A percentile compares a stretch with the other conserved stretches of the same genome.
Evolutionary conservation across 352 stramenopile genomes (phyloP).

Genomic region (Phytophthora pinifolia): DNA sequence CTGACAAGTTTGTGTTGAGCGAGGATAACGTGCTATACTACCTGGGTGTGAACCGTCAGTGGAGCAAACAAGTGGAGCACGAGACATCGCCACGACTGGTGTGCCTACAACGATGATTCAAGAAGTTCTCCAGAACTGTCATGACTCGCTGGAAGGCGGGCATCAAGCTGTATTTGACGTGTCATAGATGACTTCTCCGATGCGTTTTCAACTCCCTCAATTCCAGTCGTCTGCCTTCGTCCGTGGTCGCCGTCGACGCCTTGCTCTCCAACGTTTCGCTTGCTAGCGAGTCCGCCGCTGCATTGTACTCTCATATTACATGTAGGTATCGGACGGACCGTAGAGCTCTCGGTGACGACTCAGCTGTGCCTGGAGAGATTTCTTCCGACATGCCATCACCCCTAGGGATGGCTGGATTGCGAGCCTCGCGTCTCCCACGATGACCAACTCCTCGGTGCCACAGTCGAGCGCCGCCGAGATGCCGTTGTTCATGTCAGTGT

Average conservation of each 20-base stretch:
- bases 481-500: not conserved
- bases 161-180: no score
- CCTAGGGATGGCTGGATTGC: slow-evolving; percentile 11
- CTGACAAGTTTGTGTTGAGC: no score
- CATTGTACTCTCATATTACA: no score
- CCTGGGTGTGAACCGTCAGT: no score
- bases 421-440: slow-evolving; percentile 11
- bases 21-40: no score
- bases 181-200: slow-evolving; percentile 10
- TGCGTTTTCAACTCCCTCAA: slow-evolving; percentile 1
- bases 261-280: slow-evolving; percentile 6
- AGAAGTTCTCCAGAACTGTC: no score
- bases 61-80: no score
- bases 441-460: not conserved
- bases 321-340: no score
- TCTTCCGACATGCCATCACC: slow-evolving; percentile 12
- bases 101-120: no score
- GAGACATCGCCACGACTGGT: no score
- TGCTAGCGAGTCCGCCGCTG: no score
- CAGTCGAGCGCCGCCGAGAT: not conserved
- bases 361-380: slow-evolving; percentile 1
- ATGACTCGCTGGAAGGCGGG: no score
- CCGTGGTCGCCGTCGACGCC: not conserved
- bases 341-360: not conserved
- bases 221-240: not conserved